Evolutionary conservation across 2,329 filamentous ascomycete species (phyloP).

Genomic region (Stemphylium vesicarium): DNA sequence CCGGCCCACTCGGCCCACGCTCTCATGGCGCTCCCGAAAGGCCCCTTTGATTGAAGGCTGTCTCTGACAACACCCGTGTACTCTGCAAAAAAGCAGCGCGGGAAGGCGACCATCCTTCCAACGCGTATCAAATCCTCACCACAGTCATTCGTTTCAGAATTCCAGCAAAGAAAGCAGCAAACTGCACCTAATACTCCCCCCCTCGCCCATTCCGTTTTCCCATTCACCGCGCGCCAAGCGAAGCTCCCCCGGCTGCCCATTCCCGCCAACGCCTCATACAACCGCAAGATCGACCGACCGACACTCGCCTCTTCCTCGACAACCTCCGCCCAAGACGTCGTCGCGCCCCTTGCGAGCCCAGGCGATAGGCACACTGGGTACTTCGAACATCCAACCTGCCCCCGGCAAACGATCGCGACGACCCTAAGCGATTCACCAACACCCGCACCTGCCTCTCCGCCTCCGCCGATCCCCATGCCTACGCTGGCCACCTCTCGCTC

Average conservation of each 20-base stretch:
- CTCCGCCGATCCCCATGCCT: slow-evolving; percentile 23
- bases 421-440: slow-evolving; percentile 4
- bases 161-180: slow-evolving; percentile 14
- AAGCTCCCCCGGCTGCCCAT: slow-evolving; percentile 27
- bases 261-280: slow-evolving; percentile 26
- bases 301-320: background rate
- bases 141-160: slow-evolving; percentile 49
- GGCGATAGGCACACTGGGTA: slow-evolving; percentile 6
- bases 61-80: slow-evolving; percentile 21
- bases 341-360: slow-evolving; percentile 5
- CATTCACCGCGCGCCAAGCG: slow-evolving; percentile 28
- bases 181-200: slow-evolving; percentile 25
- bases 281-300: slow-evolving; percentile 13
- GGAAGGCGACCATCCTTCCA: slow-evolving; percentile 24
- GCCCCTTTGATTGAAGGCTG: slow-evolving; percentile 20
- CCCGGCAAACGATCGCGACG: slow-evolving; percentile 13
- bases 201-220: slow-evolving; percentile 6
- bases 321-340: background rate
- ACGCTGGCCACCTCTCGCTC: slow-evolving; percentile 18
- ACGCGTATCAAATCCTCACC: slow-evolving; percentile 37
- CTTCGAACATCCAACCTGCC: slow-evolving; percentile 7
- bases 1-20: background rate
- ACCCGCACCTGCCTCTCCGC: slow-evolving; percentile 8
- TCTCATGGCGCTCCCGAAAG: background rate
- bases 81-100: slow-evolving; percentile 20